Evolutionary conservation across 129 eudicot species (phyloP).

Genomic region (Logfia minima): DNA sequence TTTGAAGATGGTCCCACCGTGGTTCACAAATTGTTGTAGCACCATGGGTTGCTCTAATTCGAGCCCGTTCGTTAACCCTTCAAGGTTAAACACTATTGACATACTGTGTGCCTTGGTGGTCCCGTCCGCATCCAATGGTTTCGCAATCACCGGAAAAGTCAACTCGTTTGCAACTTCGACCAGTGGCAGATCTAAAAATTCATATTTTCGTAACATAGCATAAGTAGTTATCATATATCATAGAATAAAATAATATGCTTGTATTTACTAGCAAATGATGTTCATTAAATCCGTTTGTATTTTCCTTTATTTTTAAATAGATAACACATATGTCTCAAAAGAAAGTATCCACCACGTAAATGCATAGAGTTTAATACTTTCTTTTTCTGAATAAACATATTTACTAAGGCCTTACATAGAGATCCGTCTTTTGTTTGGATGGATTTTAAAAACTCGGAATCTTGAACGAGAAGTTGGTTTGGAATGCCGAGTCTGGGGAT

Average conservation of each 20-base stretch:
- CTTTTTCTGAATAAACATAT: no score
- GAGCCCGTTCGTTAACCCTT: slow-evolving; percentile 41
- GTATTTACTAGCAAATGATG: no score
- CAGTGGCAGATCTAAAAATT: not conserved
- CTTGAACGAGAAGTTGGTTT: slow-evolving; percentile 20
- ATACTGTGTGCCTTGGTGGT: slow-evolving; percentile 54
- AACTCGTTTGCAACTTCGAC: not conserved
- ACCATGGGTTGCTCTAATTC: slow-evolving; percentile 51
- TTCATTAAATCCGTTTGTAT: not conserved
- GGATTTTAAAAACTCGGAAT: not conserved
- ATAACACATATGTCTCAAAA: no score
- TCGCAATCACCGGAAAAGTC: slow-evolving; percentile 61
- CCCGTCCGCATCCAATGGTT: slow-evolving; percentile 60
- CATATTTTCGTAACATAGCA: no score
- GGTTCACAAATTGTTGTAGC: slow-evolving; percentile 78
- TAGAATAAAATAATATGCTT: not conserved
- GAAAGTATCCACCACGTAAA: no score
- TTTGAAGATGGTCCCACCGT: slow-evolving; percentile 72
- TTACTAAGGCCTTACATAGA: not conserved
- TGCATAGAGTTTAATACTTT: no score
- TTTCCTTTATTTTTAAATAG: no score
- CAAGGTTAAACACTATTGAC: slow-evolving; percentile 45
- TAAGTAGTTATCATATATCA: no score
- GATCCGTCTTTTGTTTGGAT: not conserved
- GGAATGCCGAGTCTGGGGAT: slow-evolving; percentile 18